Percentiles rank a stretch among this genome's conserved stretches.
Evolutionary conservation across 2,329 filamentous ascomycete genomes (phyloP).

Genomic region (Fusarium ambrosium): DNA sequence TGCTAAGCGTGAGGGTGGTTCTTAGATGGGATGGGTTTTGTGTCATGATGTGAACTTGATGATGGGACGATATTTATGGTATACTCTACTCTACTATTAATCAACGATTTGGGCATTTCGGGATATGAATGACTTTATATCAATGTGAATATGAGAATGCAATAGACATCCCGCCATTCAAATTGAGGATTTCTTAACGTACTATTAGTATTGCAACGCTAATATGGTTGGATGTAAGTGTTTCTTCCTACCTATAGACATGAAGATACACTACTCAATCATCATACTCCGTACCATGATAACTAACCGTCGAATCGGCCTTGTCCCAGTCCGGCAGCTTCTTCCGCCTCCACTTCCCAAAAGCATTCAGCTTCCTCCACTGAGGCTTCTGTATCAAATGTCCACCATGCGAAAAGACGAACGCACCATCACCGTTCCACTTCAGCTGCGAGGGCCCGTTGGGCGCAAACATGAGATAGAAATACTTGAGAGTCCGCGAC

Average conservation of each 20-base stretch:
- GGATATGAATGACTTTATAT: no score
- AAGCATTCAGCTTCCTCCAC: background rate
- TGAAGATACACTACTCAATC: background rate
- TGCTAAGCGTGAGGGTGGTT: slow-evolving; percentile 67
- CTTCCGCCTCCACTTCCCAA: background rate
- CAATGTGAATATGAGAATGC: background rate
- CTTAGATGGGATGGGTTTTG: slow-evolving; percentile 46
- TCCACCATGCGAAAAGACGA: slow-evolving; percentile 65
- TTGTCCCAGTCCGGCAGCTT: background rate
- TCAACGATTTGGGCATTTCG: background rate
- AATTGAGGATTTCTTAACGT: background rate
- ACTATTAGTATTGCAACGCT: background rate
- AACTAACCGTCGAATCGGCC: background rate
- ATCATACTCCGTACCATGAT: background rate
- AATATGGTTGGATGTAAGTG: background rate
- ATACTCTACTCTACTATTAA: background rate
- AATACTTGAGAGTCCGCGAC: slow-evolving; percentile 89
- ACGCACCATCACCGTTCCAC: slow-evolving; percentile 59
- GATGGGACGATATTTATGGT: background rate
- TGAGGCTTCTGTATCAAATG: slow-evolving; percentile 53
- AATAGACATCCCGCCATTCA: background rate
- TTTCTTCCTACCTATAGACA: background rate
- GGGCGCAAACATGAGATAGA: slow-evolving; percentile 77
- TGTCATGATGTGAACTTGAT: background rate
- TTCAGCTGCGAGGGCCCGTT: slow-evolving; percentile 69